Evolutionary conservation across 2,329 filamentous ascomycete genomes (phyloP), one percentile per base, ranked within the genome.

Genomic region (Pseudohalonectria lignicola): DNA sequence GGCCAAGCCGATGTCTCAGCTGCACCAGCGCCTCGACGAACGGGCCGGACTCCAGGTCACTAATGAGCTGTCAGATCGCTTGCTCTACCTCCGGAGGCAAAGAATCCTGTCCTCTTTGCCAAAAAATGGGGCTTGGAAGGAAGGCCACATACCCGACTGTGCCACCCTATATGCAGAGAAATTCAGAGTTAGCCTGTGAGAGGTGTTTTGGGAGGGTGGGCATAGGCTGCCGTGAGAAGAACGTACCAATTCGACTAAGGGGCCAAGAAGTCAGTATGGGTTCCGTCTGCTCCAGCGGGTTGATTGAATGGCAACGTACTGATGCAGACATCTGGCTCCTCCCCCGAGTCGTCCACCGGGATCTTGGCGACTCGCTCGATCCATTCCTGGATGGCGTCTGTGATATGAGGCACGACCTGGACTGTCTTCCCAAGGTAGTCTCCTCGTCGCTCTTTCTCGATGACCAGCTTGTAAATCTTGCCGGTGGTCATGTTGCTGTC

Each of bases 401-500:
- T 94, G 49, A 96, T 72, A 60, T 96, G 90, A 2, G 90, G 90
- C 5, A 96, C 87, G 30, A 39, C 28, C 60, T 95, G 87, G 13
- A 93, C 82, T 15, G 88, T 87, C 59, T 82, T 79, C 47, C 90
- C 90, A 11, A 96, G 74, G 52, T 94, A 96, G 56, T 92, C 80
- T 39, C 74, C 74, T 30, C 61, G 60, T 19, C 73, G 63, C 53
- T 76, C 73, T 43, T 76, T 77, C 54, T 81, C 71, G 51, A 94
- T 87, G 39, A 95, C 88, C 51, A 83, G 77, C 53, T 86, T 73
- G 63, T 95, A 96, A 49, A 96, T 86, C 67, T 96, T 95, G 55
- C 92, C 92, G 5, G 90, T 94, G 4, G 92, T 98, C 61, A 98
- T 94, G 62, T 96, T 96, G 67, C 90, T 86, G 50, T 94, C 87